Conservation (phyloP, 192 early-diverging fungal species). For the Coemansia sp. region DNA sequence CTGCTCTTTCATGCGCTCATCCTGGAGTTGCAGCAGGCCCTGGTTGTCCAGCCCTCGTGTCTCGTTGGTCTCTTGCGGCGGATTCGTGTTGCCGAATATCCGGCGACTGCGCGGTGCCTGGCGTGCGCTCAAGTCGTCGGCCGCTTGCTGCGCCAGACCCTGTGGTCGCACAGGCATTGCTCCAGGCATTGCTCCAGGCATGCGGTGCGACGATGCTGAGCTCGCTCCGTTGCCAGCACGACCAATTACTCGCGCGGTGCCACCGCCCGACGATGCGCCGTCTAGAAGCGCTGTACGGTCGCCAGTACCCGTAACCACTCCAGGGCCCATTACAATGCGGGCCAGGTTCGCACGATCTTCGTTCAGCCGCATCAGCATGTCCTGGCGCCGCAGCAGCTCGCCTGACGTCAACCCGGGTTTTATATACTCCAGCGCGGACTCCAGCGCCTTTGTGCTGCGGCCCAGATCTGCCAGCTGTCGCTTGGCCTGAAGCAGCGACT, state of each 20-base stretch:
- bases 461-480: slow-evolving; percentile 62
- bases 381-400: slow-evolving; percentile 74
- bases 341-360: slow-evolving; percentile 68
- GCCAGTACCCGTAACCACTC: slow-evolving; percentile 24
- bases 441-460: slow-evolving; percentile 53
- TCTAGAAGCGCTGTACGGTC: slow-evolving; percentile 31
- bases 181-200: slow-evolving; percentile 34
- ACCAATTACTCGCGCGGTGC: slow-evolving; percentile 27
- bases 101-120: slow-evolving; percentile 51
- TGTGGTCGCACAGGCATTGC: slow-evolving; percentile 20
- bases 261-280: slow-evolving; percentile 23
- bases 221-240: slow-evolving; percentile 24
- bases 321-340: slow-evolving; percentile 55
- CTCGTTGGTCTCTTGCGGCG: slow-evolving; percentile 72
- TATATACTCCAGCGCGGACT: slow-evolving; percentile 52
- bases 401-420: slow-evolving; percentile 56
- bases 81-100: slow-evolving; percentile 70
- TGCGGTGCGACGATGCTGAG: slow-evolving; percentile 4
- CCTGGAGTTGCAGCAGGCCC: slow-evolving; percentile 74
- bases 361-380: slow-evolving; percentile 70
- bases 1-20: slow-evolving; percentile 76
- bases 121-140: slow-evolving; percentile 12
- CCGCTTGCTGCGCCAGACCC: slow-evolving; percentile 21
- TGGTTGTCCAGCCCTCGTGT: slow-evolving; percentile 76
- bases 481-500: slow-evolving; percentile 76